Evolutionary conservation across 2,329 filamentous ascomycete genomes (phyloP), one percentile per base, ranked within the genome.

Genomic region (Beauveria medogensis): DNA sequence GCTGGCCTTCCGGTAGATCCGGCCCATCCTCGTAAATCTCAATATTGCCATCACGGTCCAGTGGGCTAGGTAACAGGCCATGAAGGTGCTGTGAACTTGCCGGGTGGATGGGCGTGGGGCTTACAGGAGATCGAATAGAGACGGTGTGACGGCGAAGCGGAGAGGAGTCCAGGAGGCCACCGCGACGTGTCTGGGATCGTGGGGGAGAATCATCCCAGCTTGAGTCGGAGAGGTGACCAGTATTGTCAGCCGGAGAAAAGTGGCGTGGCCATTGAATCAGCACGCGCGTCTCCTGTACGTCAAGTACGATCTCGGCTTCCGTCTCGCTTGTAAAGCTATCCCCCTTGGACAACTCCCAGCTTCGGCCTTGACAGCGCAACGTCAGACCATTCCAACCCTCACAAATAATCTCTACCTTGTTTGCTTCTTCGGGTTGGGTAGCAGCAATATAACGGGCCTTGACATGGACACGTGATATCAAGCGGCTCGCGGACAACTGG

Each of bases 301-400:
- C 92, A 65, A 99, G 78, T 86, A 99, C 95, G 72, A 99, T 92
- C 69, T 96, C 92, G 20, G 87, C 85, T 70, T 92, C 90, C 34
- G 92, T 92, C 75, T 96, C 91, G 62, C 92, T 96, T 52, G 87
- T 89, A 74, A 97, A 97, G 55, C 85, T 89, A 71, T 96, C 92
- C 20, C 90, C 91, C 77, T 96, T 97, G 65, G 80, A 82, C 69
- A 99, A 76, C 66, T 96, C 91, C 80, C 90, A 93, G 3, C 91
- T 89, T 66, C 88, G 86, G 61, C 91, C 91, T 74, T 93, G 89
- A 78, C 91, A 97, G 76, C 96, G 92, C 67, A 99, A 77, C 77
- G 91, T 96, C 66, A 94, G 81, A 18, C 94, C 94, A 73, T 99
- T 99, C 93, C 93, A 97, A 24, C 94, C 94, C 69, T 89, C 84